Conservation (phyloP, 768 basidiomycete species). For the Candolleomyces eurysporus region DNA sequence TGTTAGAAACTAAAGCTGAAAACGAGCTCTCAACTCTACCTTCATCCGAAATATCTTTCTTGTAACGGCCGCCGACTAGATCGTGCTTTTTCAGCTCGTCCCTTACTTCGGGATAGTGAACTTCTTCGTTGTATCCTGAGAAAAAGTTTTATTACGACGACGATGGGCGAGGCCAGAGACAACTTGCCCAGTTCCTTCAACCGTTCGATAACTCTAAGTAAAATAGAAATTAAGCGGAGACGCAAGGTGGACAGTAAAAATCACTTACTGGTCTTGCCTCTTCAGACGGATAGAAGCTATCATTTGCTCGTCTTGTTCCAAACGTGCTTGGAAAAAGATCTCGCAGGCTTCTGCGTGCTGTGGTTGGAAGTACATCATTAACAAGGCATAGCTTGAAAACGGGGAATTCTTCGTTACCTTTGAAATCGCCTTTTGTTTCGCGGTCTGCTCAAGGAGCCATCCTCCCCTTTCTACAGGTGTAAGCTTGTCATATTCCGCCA, state of each 20-base stretch:
- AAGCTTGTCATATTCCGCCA: not conserved
- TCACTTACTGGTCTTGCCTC: conserved; percentile 41
- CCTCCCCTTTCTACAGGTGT: not conserved
- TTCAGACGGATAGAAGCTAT: conserved; percentile 20
- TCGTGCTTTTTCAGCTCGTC: not conserved
- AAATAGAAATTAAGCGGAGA: not conserved
- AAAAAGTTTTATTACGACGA: not conserved
- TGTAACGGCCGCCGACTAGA: not conserved
- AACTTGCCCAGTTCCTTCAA: not conserved
- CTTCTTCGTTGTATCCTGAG: not conserved
- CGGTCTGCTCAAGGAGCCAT: not conserved
- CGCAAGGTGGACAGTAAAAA: not conserved
- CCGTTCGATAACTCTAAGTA: not conserved
- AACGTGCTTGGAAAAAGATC: not conserved
- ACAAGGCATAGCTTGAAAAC: not conserved
- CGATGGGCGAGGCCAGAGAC: not conserved
- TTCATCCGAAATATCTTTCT: too few species aligned
- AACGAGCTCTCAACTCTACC: too few species aligned
- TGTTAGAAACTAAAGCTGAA: too few species aligned
- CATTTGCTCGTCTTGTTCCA: conserved; percentile 37
- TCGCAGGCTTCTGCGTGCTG: conserved; percentile 42
- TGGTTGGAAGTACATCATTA: not conserved
- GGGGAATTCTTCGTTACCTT: not conserved
- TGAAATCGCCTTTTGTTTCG: not conserved
- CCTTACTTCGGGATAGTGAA: not conserved